Conservation (phyloP, 108 stramenopile genomes). For the Discostella stelligeroides region DNA sequence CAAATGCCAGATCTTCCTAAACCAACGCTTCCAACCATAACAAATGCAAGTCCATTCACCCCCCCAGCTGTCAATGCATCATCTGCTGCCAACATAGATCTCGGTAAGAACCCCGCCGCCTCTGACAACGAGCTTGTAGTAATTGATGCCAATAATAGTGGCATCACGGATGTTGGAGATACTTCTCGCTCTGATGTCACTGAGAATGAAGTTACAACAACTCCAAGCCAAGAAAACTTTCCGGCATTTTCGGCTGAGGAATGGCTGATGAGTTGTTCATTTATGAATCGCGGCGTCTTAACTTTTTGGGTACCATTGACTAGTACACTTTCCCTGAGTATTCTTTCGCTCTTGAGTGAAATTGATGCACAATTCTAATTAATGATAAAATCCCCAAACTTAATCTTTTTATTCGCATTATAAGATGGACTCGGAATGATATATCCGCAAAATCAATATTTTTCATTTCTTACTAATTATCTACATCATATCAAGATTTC, state of each 20-base stretch:
- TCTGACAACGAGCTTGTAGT: slow-evolving; percentile 15
- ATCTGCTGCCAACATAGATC: slow-evolving; percentile 13
- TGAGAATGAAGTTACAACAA: not conserved
- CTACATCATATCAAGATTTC: slow-evolving; percentile 49
- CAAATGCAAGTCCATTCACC: slow-evolving; percentile 16
- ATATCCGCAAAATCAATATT: too few relatives aligned
- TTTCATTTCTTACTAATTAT: too few relatives aligned
- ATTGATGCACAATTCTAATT: too few relatives aligned
- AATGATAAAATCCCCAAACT: too few relatives aligned
- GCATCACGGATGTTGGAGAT: slow-evolving; percentile 29
- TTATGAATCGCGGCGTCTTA: not conserved
- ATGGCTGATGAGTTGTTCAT: slow-evolving; percentile 3
- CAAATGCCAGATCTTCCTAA: slow-evolving; percentile 32
- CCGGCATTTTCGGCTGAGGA: not conserved
- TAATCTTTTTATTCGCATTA: too few relatives aligned
- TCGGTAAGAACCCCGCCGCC: slow-evolving; percentile 9
- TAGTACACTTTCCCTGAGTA: too few relatives aligned
- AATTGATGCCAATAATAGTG: slow-evolving; percentile 14
- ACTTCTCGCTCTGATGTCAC: not conserved
- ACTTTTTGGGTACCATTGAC: not conserved
- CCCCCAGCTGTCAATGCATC: not conserved
- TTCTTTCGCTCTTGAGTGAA: too few relatives aligned
- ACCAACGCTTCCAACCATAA: slow-evolving; percentile 44
- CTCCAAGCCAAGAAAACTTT: not conserved
- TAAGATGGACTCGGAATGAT: too few relatives aligned